Conservation (phyloP, 805 yeast genomes). For the Candida methanosorbosa region DNA sequence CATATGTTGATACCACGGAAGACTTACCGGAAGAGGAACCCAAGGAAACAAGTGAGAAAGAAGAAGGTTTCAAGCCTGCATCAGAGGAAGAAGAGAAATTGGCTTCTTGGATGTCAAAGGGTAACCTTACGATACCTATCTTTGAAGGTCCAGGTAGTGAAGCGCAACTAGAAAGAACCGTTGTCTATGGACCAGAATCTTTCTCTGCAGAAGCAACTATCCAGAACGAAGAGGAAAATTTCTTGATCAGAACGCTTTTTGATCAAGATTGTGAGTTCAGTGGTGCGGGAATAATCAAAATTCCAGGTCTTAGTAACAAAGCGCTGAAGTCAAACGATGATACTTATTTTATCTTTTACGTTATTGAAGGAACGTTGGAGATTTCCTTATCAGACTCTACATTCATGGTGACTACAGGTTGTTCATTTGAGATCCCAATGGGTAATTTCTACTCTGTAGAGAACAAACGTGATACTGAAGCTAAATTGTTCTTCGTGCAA, state of each 20-base stretch:
- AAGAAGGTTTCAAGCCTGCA: slow-evolving; percentile 8
- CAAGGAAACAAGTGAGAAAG: slow-evolving; percentile 10
- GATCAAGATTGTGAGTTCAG: slow-evolving; percentile 52
- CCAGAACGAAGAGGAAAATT: slow-evolving; percentile 40
- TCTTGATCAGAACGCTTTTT: slow-evolving; percentile 55
- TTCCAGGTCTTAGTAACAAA: slow-evolving; percentile 56
- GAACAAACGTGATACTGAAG: slow-evolving; percentile 50
- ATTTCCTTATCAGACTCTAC: slow-evolving; percentile 51
- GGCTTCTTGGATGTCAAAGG: slow-evolving; percentile 50
- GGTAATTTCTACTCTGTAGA: slow-evolving; percentile 63
- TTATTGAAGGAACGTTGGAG: slow-evolving; percentile 61
- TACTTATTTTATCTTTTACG: slow-evolving; percentile 67
- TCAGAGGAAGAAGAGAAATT: slow-evolving; percentile 21
- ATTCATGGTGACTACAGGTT: slow-evolving; percentile 61
- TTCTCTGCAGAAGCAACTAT: slow-evolving; percentile 35
- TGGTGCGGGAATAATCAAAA: slow-evolving; percentile 66
- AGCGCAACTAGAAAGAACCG: slow-evolving; percentile 30
- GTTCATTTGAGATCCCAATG: slow-evolving; percentile 76
- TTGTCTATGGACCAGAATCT: slow-evolving; percentile 61
- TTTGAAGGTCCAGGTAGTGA: slow-evolving; percentile 42
- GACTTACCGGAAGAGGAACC: slow-evolving; percentile 18
- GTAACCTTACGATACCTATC: slow-evolving; percentile 36
- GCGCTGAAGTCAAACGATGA: slow-evolving; percentile 53
- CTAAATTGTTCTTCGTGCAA: slow-evolving; percentile 70
- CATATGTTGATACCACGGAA: slow-evolving; percentile 4